phyloP scores from a whole-genome alignment of 1,139 yeast species.

The Blastobotrys buckinghamii region DNA sequence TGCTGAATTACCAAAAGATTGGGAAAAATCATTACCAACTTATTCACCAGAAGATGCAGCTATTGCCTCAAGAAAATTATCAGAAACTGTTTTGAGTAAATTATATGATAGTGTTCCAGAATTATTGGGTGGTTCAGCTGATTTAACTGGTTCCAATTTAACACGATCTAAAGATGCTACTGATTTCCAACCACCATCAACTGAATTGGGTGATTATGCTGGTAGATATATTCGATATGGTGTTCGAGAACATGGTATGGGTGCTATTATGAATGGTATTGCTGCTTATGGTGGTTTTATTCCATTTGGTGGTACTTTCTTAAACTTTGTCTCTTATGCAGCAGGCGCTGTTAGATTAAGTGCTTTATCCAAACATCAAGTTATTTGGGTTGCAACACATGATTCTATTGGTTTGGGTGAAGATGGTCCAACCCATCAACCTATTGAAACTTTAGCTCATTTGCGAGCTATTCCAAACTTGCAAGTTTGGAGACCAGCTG shows the following conservation, averaged over 20 bases:
- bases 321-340: constrained; percentile 96
- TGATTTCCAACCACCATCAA: constrained; percentile 89
- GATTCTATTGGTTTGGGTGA: constrained; percentile 99
- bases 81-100: constrained; percentile 71
- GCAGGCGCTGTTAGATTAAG: constrained; percentile 96
- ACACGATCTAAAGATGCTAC: constrained; percentile 81
- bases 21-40: constrained; percentile 75
- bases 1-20: constrained; percentile 76
- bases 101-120: constrained; percentile 73
- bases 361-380: constrained; percentile 90
- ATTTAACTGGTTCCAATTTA: constrained; percentile 95
- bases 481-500: constrained; percentile 99
- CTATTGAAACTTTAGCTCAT: constrained; percentile 97
- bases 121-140: constrained; percentile 97
- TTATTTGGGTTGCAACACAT: constrained; percentile 97
- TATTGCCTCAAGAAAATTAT: constrained; percentile 91
- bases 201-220: constrained; percentile 76
- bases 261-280: constrained; percentile 98
- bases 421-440: constrained; percentile 99
- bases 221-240: constrained; percentile 98
- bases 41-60: constrained; percentile 77
- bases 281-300: constrained; percentile 92
- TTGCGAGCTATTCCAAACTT: constrained; percentile 95
- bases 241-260: constrained; percentile 99
- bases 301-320: constrained; percentile 97